Base-by-base conservation (phyloP, 352 stramenopile species). In the Phytophthora vignae region DNA sequence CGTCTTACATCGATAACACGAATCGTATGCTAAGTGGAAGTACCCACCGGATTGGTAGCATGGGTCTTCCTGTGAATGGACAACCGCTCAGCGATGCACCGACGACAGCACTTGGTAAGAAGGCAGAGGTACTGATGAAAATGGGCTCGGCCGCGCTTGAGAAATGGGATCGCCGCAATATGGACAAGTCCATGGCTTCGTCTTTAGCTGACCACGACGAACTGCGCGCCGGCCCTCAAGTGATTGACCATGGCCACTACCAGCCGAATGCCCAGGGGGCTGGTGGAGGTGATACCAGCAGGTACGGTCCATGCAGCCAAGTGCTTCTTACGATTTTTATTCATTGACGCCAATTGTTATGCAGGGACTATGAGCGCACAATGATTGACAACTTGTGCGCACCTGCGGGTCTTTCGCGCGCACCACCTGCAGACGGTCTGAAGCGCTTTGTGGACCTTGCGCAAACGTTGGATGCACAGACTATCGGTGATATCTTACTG, bases 111-210 rank as follows among this genome's bases (percentile, higher is more conserved):
- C 72, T 96, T 4, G 83, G 85, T 19, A 92, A 95, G 71, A 92
- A 84, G 3, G 84, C 93, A 0, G 85, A 93, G 57, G 83, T 87
- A 19, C 69, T 96, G n/a, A 91, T 92, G 74, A 93, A 94, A 74
- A 92, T 95, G 61, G 84, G 88, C 14, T 79, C 85, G 29, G 85
- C 90, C 60, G 88, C 87, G 14, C 82, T 90, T 19, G 90, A 96
- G 38, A 91, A 88, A 29, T 96, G 88, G 88, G 88, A 96, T 21
- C 84, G 88, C 17, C 90, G 90, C 40, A 95, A 96, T 82, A 95
- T 96, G 85, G 90, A 96, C 74, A 95, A 95, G 74, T 94, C 87
- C 15, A 96, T 96, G 78, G 88, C 80, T n/a, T 92, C 87, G n/a
- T 96, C 90, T 10, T 74, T 96, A 17, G 88, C 90, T 42, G 90